Base-by-base conservation (phyloP, 768 basidiomycete species). In the Lyophyllum atratum region DNA sequence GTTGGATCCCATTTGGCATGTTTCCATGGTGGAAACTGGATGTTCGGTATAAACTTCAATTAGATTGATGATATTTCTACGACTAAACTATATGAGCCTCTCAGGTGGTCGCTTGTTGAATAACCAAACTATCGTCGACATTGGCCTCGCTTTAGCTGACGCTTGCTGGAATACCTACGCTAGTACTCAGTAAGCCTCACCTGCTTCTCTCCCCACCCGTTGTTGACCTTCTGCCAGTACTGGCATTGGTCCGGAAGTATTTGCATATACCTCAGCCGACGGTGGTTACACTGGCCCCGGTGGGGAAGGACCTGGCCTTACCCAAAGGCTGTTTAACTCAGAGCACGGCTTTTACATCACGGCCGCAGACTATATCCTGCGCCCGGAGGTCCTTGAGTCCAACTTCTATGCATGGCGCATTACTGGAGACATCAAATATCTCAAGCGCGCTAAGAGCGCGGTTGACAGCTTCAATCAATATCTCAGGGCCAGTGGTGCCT, bases 81-180 rank as follows among this genome's bases (percentile, higher is more conserved):
- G 17, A 19, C 11, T 19, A 2, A 19, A n/a, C 39, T 5, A n/a
- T 4, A 37, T 5, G 5, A n/a, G 10, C 15, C 5, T 4, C 34
- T 40, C 60, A 85, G 87, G 87, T 2, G 90, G 90, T 3, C 81
- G 80, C 57, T 66, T 92, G 28, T 65, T 88, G 26, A 84, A 89
- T 68, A 91, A 92, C 57, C 71, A 85, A 25, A 88, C 89, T 0
- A 86, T 91, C 58, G 78, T 90, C 54, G 64, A 85, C 42, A 72
- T 81, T 39, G 90, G 83, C 3, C 77, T 92, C 34, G 55, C 79
- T n/a, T 74, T 92, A 17, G 81, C 81, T 17, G 89, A 92, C 51
- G 84, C 78, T 6, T 92, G 90, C 74, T 89, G 88, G 86, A 90
- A 91, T 66, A 90, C 90, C 0, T 92, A 92, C 65, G 82, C 84